Evolutionary conservation across 2,329 filamentous ascomycete genomes (phyloP).

Genomic region (Pseudofabraea citricarpa): DNA sequence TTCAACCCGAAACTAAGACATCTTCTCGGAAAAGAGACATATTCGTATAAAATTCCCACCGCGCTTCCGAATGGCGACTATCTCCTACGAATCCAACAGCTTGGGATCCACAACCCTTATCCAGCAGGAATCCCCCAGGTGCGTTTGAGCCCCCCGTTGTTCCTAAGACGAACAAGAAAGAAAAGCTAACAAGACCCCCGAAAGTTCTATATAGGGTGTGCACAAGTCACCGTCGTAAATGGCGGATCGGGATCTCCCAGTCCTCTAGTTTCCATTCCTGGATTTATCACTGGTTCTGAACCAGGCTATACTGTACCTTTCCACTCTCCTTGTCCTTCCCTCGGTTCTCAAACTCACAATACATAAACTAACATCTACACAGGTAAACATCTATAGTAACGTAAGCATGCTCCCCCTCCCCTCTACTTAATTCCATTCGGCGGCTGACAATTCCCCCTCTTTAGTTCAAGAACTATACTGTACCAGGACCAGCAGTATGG

Average conservation of each 20-base stretch:
- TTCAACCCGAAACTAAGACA: too few relatives aligned
- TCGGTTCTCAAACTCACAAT: too few relatives aligned
- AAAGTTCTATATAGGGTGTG: conserved; percentile 26
- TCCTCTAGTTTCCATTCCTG: conserved; percentile 7
- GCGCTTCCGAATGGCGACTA: conserved; percentile 13
- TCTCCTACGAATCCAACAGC: conserved; percentile 11
- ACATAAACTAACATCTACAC: too few relatives aligned
- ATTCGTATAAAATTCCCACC: conserved; percentile 22
- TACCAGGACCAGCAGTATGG: conserved; percentile 6
- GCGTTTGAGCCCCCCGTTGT: not conserved
- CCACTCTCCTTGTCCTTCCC: too few relatives aligned
- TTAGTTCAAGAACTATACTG: conserved; percentile 5
- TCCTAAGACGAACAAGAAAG: not conserved
- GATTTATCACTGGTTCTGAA: not conserved
- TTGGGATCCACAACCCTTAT: conserved; percentile 11
- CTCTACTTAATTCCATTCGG: not conserved
- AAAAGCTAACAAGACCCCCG: too few relatives aligned
- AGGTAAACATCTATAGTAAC: not conserved
- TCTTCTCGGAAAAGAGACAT: conserved; percentile 24
- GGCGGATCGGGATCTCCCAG: not conserved
- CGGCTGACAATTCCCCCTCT: not conserved
- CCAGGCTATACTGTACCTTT: too few relatives aligned
- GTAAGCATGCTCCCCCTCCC: too few relatives aligned
- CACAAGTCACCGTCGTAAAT: conserved; percentile 22
- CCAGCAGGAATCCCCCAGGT: conserved; percentile 9